Evolutionary conservation across 2,329 filamentous ascomycete genomes (phyloP).

Genomic region (Macrophomina pseudophaseolina): DNA sequence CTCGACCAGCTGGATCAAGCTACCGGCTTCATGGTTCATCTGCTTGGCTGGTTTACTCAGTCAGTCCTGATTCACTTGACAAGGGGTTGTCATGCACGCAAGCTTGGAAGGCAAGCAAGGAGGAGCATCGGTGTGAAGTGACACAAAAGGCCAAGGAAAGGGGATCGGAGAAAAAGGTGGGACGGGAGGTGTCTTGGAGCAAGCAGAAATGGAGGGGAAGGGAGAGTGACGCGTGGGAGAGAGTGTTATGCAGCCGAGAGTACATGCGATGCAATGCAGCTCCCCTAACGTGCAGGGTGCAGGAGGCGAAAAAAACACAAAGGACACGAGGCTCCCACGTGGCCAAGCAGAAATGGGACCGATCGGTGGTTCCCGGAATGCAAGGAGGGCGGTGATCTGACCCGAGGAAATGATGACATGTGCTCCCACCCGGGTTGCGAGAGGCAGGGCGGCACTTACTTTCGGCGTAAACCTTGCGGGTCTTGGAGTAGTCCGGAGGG

Average conservation of each 20-base stretch:
- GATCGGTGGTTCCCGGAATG: conserved; percentile 15
- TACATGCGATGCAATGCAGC: conserved; percentile 22
- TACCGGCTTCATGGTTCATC: conserved; percentile 60
- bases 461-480: conserved; percentile 62
- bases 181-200: background rate
- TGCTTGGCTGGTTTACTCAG: conserved; percentile 56
- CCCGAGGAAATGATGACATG: conserved; percentile 17
- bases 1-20: conserved; percentile 66
- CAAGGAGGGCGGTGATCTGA: conserved; percentile 13
- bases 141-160: conserved; percentile 4
- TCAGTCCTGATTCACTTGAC: conserved; percentile 25
- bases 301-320: conserved; percentile 22
- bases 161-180: background rate
- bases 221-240: conserved; percentile 8
- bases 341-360: conserved; percentile 7
- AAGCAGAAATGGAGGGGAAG: conserved; percentile 15
- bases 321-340: conserved; percentile 25
- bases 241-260: conserved; percentile 13
- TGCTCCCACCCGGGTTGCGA: conserved; percentile 16
- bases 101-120: conserved; percentile 18
- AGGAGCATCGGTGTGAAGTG: background rate
- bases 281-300: conserved; percentile 21
- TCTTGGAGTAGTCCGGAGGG: conserved; percentile 69
- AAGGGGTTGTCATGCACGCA: conserved; percentile 23
- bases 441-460: conserved; percentile 51